These are phyloP conservation scores for Vitis riparia DNA, from an alignment of 164 flowering plant genomes.

Conservation along the genomic window DNA sequence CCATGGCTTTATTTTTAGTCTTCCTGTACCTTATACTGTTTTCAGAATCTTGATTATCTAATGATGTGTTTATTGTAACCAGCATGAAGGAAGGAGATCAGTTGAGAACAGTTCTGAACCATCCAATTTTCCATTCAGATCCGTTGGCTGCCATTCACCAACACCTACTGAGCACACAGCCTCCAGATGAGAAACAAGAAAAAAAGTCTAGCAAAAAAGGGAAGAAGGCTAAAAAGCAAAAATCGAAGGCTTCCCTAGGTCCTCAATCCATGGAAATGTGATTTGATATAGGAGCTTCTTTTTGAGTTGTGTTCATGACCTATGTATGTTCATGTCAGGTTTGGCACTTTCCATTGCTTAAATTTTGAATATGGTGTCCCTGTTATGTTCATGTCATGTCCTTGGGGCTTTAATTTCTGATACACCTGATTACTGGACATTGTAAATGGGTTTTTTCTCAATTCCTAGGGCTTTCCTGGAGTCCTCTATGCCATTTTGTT, in stretches of 20 bases:
- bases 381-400: too few relatives aligned
- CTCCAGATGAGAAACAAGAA: slow-evolving; percentile 37
- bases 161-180: slow-evolving; percentile 64
- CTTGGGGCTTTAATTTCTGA: too few relatives aligned
- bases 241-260: slow-evolving; percentile 25
- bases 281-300: slow-evolving; percentile 1
- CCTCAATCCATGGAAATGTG: slow-evolving; percentile 61
- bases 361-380: too few relatives aligned
- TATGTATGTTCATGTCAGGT: neutral
- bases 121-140: slow-evolving; percentile 58
- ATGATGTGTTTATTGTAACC: slow-evolving; percentile 10
- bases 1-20: neutral
- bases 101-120: slow-evolving; percentile 45
- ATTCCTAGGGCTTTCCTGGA: too few relatives aligned
- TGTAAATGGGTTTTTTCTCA: too few relatives aligned
- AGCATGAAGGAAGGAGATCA: slow-evolving; percentile 64
- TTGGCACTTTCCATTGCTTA: neutral
- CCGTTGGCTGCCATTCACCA: slow-evolving; percentile 65
- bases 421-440: too few relatives aligned
- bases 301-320: neutral
- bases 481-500: too few relatives aligned
- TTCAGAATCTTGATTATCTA: neutral
- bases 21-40: neutral
- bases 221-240: slow-evolving; percentile 42
- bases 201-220: slow-evolving; percentile 29